These are phyloP conservation scores for Dryas integrifolia DNA, from an alignment of 331 rosid species.

Conservation along the genomic window DNA sequence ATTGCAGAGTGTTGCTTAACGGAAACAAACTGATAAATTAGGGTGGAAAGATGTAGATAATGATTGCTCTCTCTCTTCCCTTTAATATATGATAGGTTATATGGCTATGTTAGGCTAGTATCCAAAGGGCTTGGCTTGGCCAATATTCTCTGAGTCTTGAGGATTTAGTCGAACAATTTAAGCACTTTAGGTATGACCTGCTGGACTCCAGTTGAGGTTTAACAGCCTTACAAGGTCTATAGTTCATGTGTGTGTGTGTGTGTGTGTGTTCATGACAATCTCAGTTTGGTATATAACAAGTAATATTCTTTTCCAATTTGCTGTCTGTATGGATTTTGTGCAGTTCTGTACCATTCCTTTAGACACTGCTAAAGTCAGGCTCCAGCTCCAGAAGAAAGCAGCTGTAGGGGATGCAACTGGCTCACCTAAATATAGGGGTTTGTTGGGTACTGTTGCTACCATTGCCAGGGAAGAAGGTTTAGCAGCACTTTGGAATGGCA, in stretches of 20 bases:
- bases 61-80: not conserved
- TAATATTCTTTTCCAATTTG: not conserved
- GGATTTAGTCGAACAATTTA: not conserved
- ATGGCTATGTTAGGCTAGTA: not conserved
- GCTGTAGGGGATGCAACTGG: constrained; percentile 42
- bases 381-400: constrained; percentile 86
- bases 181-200: not conserved
- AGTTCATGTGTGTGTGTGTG: not conserved
- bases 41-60: not conserved
- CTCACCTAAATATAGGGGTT: constrained; percentile 64
- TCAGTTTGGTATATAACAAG: not conserved
- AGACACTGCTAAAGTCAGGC: constrained; percentile 95
- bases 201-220: not conserved
- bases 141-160: not conserved
- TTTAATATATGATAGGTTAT: not conserved
- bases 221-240: not conserved
- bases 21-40: not conserved
- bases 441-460: constrained; percentile 69
- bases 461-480: constrained; percentile 91
- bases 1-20: constrained; percentile 1
- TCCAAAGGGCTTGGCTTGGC: not conserved
- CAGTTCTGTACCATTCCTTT: constrained; percentile 92
- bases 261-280: not conserved
- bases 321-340: constrained; percentile 13
- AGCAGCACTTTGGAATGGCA: constrained; percentile 86